Conservation (phyloP, 2,329 filamentous ascomycete species). For the Penicillium sp. region DNA sequence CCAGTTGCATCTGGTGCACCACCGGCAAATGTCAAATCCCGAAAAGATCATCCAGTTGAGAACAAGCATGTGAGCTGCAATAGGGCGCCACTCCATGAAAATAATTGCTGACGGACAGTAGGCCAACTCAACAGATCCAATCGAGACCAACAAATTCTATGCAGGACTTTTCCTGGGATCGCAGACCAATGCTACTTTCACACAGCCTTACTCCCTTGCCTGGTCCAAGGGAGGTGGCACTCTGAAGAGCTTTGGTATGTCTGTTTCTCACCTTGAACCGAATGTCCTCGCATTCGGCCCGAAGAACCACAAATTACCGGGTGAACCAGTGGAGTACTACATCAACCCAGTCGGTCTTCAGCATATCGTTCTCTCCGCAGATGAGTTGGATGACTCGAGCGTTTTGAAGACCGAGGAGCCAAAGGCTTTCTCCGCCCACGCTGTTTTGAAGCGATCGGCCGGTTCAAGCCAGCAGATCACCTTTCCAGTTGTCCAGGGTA, state of each 20-base stretch:
- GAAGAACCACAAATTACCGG: constrained; percentile 48
- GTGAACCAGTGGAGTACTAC: constrained; percentile 62
- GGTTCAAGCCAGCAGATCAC: constrained; percentile 57
- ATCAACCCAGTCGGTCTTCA: constrained; percentile 77
- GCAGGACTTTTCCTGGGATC: constrained; percentile 71
- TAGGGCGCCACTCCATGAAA: too few relatives aligned
- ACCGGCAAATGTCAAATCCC: constrained; percentile 35
- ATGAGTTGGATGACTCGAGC: constrained; percentile 61
- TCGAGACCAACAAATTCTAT: constrained; percentile 57
- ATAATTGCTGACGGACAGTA: too few relatives aligned
- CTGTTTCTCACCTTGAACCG: constrained; percentile 66
- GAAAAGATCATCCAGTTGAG: constrained; percentile 41
- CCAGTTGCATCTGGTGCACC: constrained; percentile 37
- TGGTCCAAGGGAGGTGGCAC: constrained; percentile 61
- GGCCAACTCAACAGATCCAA: constrained; percentile 31
- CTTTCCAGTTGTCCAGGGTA: constrained; percentile 82
- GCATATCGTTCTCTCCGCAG: constrained; percentile 71
- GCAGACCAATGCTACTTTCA: constrained; percentile 64
- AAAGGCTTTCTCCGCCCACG: constrained; percentile 56
- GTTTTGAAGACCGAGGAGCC: constrained; percentile 50
- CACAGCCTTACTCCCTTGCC: constrained; percentile 66
- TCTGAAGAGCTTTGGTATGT: constrained; percentile 67
- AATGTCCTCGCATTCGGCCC: constrained; percentile 62
- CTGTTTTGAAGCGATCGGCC: constrained; percentile 57
- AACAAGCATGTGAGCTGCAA: constrained; percentile 39